A percentile compares a stretch with the other conserved stretches of the same genome.
Conservation (phyloP, 345 rosid species). For the Reutealis trisperma region DNA sequence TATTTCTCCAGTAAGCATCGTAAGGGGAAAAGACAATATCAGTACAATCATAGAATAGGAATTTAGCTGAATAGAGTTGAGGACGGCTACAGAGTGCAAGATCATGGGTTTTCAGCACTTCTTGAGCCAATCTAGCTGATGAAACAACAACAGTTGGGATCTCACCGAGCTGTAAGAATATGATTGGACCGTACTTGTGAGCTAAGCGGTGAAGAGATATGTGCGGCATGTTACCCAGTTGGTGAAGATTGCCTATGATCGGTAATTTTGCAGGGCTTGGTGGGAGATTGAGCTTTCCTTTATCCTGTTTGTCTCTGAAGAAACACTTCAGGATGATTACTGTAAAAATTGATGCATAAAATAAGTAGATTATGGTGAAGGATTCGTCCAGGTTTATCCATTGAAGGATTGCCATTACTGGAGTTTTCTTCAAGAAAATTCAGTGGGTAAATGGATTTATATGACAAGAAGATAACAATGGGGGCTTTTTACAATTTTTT, state of each 20-base stretch:
- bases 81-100: constrained; percentile 26
- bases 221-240: constrained; percentile 25
- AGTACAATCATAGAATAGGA: constrained; percentile 24
- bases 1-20: constrained; percentile 30
- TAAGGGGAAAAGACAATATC: constrained; percentile 27
- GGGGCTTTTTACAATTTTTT: too few species aligned
- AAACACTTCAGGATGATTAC: constrained; percentile 21
- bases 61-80: constrained; percentile 23
- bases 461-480: too few species aligned
- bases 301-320: constrained; percentile 14
- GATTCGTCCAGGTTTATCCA: constrained; percentile 23
- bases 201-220: constrained; percentile 15
- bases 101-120: constrained; percentile 31
- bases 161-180: constrained; percentile 24
- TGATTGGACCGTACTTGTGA: constrained; percentile 27
- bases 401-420: constrained; percentile 31
- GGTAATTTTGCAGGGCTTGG: constrained; percentile 30
- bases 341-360: constrained; percentile 29
- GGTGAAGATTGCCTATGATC: constrained; percentile 32
- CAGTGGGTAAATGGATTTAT: too few species aligned
- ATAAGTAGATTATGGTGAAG: constrained; percentile 2
- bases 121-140: constrained; percentile 16
- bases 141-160: constrained; percentile 31
- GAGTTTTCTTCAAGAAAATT: too few species aligned
- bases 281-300: constrained; percentile 31